Base-by-base conservation (phyloP, 176 grass and related monocot species). In the Phyllostachys edulis region DNA sequence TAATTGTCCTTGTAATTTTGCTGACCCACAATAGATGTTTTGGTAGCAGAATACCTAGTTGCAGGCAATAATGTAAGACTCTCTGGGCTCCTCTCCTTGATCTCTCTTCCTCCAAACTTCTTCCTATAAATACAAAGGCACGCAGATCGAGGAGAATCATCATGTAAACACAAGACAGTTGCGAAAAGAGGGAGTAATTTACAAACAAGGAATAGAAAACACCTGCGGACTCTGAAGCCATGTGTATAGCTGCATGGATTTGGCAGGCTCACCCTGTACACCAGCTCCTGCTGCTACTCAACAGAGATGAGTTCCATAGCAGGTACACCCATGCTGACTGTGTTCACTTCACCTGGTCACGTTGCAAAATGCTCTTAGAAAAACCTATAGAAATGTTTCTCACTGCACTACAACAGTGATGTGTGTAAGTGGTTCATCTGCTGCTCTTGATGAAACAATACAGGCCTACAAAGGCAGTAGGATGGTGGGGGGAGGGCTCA, bases 191-290 rank as follows among this genome's bases (percentile, higher is more conserved):
- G 0, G 37, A 60, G 37, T 63, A 77, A 56, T 41, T 84, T 78
- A 5, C 59, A 87, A 61, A 8, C 50, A 69, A 74, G 54, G 63
- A 80, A 38, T 45, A 73, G 66, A 64, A 10, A 77, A 63, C 65
- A 78, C 64, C 51, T 64, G 36, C 56, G 0, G 27, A 77, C n/a
- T 63, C 56, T 75, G 71, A 81, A 85, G 77, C 85, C 81, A 98
- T 98, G 95, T 98, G 92, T 88, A 93, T 95, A 79, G 91, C 85
- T 88, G 93, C 96, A 67, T 98, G 96, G 91, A 86, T 95, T 72
- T 98, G 96, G 96, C 91, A 98, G 80, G 89, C 85, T 82, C 91
- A 98, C 77, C 91, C 96, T 15, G 76, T 85, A 21, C 90, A 95
- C 73, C 91, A 84, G 61, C 88, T 98, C 17, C 82, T 98, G 37